phyloP scores from a whole-genome alignment of 164 flowering plant genomes.

The Vitis rupestris region DNA sequence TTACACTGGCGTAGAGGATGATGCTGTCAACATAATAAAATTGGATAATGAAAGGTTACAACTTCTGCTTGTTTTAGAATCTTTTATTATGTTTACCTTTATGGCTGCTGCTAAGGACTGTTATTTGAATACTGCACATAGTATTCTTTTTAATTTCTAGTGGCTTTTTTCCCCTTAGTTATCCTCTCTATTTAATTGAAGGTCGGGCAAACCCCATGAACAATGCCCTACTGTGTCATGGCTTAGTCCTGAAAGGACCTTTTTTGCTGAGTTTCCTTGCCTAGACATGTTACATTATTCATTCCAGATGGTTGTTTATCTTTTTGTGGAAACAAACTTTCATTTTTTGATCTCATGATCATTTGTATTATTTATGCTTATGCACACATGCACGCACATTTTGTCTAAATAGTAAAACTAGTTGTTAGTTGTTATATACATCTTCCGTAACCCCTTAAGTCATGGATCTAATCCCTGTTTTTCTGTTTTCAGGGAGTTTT shows the following conservation, averaged over 20 bases:
- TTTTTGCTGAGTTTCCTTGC: too few relatives aligned
- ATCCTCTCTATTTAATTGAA: too few relatives aligned
- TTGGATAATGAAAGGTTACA: conserved; percentile 80
- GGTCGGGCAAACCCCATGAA: too few relatives aligned
- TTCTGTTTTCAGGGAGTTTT: conserved; percentile 69
- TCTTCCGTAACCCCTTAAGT: background rate
- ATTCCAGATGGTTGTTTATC: too few relatives aligned
- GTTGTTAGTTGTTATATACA: background rate
- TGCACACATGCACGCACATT: too few relatives aligned
- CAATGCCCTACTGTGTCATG: too few relatives aligned
- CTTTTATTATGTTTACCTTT: background rate
- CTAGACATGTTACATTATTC: too few relatives aligned
- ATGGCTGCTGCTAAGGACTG: background rate
- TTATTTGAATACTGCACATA: background rate
- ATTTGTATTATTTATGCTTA: too few relatives aligned
- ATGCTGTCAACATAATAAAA: conserved; percentile 91
- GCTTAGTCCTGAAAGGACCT: too few relatives aligned
- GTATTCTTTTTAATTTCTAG: background rate
- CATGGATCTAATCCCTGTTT: conserved; percentile 22
- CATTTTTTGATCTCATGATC: too few relatives aligned
- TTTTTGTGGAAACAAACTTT: too few relatives aligned
- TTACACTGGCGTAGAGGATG: conserved; percentile 95
- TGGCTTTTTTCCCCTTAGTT: too few relatives aligned
- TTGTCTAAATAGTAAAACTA: background rate
- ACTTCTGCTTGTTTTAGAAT: conserved; percentile 1